These are phyloP conservation scores for Cercospora canescens DNA, from an alignment of 2,329 filamentous ascomycete species.

Conservation along the genomic window DNA sequence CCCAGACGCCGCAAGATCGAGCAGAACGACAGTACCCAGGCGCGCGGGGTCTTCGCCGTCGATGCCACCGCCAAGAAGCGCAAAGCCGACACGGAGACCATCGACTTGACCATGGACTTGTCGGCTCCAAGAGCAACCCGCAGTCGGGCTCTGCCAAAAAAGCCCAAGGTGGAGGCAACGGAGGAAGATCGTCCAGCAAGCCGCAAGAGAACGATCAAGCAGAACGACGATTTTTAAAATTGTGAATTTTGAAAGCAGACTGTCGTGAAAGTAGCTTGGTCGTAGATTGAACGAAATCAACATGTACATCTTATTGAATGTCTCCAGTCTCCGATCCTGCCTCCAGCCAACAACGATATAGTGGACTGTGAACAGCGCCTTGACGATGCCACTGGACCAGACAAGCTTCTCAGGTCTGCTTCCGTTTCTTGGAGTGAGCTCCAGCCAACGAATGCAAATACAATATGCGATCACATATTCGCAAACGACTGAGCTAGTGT, in stretches of 20 bases:
- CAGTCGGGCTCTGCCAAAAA: not conserved
- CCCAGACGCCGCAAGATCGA: constrained; percentile 7
- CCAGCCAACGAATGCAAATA: not conserved
- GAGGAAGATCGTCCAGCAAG: not conserved
- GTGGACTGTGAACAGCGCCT: too few species aligned
- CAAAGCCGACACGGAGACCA: not conserved
- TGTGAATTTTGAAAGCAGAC: not conserved
- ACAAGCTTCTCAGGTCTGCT: not conserved
- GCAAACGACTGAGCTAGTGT: not conserved
- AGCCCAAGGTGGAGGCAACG: not conserved
- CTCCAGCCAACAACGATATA: not conserved
- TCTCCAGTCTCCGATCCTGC: not conserved
- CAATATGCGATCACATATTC: not conserved
- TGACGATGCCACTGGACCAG: too few species aligned
- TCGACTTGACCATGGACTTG: constrained; percentile 6
- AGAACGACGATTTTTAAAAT: not conserved
- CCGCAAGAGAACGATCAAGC: not conserved
- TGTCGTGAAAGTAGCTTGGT: not conserved
- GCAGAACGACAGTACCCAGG: constrained; percentile 10
- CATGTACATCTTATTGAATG: not conserved
- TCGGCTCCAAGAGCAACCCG: not conserved
- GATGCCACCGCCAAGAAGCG: not conserved
- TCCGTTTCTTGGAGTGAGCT: not conserved
- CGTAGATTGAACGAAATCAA: not conserved
- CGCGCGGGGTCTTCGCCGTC: not conserved